phyloP scores from a whole-genome alignment of 2,329 filamentous ascomycete genomes.

The Aotearoamyces nothofagi region DNA sequence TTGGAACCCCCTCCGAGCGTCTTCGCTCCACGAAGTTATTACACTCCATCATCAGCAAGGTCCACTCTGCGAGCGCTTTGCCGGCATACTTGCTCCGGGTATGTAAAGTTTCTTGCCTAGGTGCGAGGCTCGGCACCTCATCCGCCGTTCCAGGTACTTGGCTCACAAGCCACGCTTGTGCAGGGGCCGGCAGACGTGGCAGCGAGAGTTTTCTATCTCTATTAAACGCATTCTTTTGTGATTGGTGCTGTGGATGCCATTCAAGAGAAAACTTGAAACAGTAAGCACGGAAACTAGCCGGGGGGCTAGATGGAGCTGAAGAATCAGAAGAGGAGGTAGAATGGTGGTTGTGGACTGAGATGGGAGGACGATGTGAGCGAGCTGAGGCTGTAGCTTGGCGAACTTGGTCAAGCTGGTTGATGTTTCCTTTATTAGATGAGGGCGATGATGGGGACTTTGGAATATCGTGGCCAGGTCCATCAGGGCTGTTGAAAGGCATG shows the following conservation, averaged over 20 bases:
- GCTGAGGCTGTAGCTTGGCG: conserved; percentile 34
- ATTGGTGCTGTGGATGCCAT: conserved; percentile 24
- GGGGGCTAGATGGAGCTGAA: conserved; percentile 31
- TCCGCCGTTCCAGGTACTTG: conserved; percentile 12
- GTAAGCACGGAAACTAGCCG: conserved; percentile 28
- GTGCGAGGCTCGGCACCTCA: conserved; percentile 13
- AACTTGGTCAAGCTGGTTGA: conserved; percentile 31
- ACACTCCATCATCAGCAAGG: conserved; percentile 58
- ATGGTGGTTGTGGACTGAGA: conserved; percentile 20
- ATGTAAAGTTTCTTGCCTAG: conserved; percentile 2
- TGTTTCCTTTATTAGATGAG: conserved; percentile 3
- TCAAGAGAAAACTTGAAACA: conserved; percentile 64
- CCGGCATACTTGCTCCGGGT: conserved; percentile 47
- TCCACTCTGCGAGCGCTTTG: conserved; percentile 66
- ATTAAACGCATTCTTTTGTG: conserved; percentile 21
- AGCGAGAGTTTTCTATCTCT: conserved; percentile 43
- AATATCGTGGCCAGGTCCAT: conserved; percentile 3
- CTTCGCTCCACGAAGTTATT: conserved; percentile 70
- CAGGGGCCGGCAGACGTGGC: conserved; percentile 54
- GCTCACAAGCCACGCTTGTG: conserved; percentile 45
- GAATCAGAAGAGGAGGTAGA: conserved; percentile 40
- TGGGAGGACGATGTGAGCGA: conserved; percentile 19
- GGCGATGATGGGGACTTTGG: conserved; percentile 2
- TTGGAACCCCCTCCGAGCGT: conserved; percentile 55
- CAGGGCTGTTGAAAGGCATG: conserved; percentile 29